These are phyloP conservation scores for Meyerozyma smithsonii DNA, from an alignment of 1,139 yeast species.

Conservation along the genomic window DNA sequence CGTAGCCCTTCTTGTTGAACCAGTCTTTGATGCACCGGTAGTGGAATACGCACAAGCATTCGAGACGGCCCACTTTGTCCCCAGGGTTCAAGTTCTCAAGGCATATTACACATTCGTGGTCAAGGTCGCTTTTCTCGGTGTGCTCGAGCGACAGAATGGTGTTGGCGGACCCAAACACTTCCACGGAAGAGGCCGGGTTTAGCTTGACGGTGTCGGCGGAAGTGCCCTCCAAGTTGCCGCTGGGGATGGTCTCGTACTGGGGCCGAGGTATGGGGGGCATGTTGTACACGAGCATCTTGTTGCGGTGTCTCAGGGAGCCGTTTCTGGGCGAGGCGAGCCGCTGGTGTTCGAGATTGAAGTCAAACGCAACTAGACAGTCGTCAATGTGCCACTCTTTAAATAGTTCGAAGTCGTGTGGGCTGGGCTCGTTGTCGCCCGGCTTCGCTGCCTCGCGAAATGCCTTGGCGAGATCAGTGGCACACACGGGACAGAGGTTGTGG, in stretches of 20 bases:
- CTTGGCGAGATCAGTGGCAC: constrained; percentile 48
- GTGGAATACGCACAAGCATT: constrained; percentile 92
- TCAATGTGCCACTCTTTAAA: constrained; percentile 66
- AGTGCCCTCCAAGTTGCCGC: constrained; percentile 7
- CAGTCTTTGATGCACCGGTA: constrained; percentile 85
- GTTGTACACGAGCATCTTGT: constrained; percentile 82
- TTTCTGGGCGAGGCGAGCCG: constrained; percentile 28
- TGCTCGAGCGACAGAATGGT: constrained; percentile 22
- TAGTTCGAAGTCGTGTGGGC: constrained; percentile 33
- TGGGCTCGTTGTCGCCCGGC: constrained; percentile 15
- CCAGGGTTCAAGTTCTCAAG: constrained; percentile 84
- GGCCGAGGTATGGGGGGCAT: constrained; percentile 55
- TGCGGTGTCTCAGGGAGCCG: constrained; percentile 37
- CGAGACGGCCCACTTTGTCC: constrained; percentile 85
- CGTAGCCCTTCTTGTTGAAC: constrained; percentile 81
- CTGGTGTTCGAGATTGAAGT: constrained; percentile 55
- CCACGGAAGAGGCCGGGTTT: constrained; percentile 2
- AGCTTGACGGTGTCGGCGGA: constrained; percentile 9
- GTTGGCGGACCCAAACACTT: constrained; percentile 18
- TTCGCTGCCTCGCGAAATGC: constrained; percentile 34
- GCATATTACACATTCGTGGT: constrained; percentile 86
- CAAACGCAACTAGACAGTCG: constrained; percentile 61
- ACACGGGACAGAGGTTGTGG: constrained; percentile 40
- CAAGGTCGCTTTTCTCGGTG: constrained; percentile 24
- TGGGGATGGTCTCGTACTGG: constrained; percentile 31